phyloP scores from a whole-genome alignment of 2,329 filamentous ascomycete genomes.

The Xylariomycetidae sp. region DNA sequence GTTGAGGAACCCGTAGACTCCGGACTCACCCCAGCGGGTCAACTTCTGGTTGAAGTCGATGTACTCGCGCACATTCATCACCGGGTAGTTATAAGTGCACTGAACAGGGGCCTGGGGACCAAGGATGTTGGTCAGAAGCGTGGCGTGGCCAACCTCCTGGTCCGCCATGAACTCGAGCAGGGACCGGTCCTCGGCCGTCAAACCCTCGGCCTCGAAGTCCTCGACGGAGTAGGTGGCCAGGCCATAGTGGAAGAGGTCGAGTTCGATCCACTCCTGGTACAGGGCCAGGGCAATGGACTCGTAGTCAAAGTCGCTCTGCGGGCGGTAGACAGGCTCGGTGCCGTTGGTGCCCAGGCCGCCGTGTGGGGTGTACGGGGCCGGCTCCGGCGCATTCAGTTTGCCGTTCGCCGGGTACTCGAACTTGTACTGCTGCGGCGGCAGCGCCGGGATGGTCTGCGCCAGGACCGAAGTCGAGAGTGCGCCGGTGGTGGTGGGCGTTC shows the following conservation, averaged over 20 bases:
- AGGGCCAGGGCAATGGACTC: constrained; percentile 68
- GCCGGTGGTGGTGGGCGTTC: constrained; percentile 62
- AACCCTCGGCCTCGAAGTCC: constrained; percentile 63
- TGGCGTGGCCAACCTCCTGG: constrained; percentile 74
- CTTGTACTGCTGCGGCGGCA: constrained; percentile 54
- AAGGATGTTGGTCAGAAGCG: constrained; percentile 70
- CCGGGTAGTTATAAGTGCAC: constrained; percentile 80
- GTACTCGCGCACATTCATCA: constrained; percentile 66
- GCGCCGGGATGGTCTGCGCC: constrained; percentile 50
- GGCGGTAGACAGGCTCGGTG: constrained; percentile 67
- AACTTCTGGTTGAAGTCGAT: constrained; percentile 81
- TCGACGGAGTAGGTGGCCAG: constrained; percentile 61
- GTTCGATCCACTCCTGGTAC: constrained; percentile 80
- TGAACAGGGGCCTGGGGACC: constrained; percentile 63
- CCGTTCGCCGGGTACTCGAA: constrained; percentile 69
- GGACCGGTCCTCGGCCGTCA: constrained; percentile 62
- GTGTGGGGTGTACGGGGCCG: constrained; percentile 64
- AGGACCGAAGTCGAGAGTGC: constrained; percentile 55
- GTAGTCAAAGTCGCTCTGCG: constrained; percentile 78
- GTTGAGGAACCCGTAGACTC: constrained; percentile 15
- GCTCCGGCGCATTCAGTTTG: constrained; percentile 57
- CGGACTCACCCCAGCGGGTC: constrained; percentile 59
- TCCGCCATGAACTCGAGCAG: constrained; percentile 72
- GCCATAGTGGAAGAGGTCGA: constrained; percentile 76
- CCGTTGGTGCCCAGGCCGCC: constrained; percentile 75